Conservation (phyloP, 805 yeast species). For the Nakazawaea siamensis region DNA sequence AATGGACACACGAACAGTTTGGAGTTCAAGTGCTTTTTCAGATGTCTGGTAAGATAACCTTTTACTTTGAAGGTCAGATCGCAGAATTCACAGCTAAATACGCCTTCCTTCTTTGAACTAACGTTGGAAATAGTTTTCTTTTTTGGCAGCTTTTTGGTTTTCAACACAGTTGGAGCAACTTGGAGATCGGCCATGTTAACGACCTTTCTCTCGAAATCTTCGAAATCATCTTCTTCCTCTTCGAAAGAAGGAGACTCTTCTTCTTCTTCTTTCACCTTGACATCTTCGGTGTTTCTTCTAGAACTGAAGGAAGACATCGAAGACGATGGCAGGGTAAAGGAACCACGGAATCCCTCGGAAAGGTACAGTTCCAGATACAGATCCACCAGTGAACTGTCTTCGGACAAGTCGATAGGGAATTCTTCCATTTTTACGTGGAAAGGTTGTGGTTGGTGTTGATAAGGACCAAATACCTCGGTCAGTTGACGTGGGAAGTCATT, state of each 20-base stretch:
- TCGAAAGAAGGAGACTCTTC: too few relatives aligned
- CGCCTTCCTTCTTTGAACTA: conserved; percentile 1
- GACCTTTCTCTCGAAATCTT: too few relatives aligned
- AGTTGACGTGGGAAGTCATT: conserved; percentile 5
- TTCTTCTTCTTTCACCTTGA: neutral
- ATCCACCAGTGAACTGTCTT: too few relatives aligned
- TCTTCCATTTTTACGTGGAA: conserved; percentile 3
- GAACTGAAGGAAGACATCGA: too few relatives aligned
- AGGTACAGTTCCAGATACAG: too few relatives aligned
- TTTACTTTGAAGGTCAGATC: conserved; percentile 39
- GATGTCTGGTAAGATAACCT: conserved; percentile 47
- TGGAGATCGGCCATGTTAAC: too few relatives aligned
- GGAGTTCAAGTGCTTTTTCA: conserved; percentile 39
- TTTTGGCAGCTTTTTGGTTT: too few relatives aligned
- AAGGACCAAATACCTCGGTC: neutral
- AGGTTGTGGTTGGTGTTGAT: neutral
- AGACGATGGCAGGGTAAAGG: too few relatives aligned
- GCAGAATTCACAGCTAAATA: conserved; percentile 35
- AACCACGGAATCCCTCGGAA: too few relatives aligned
- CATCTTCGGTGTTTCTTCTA: neutral
- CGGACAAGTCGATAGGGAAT: conserved; percentile 1
- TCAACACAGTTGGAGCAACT: too few relatives aligned
- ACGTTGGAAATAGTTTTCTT: too few relatives aligned
- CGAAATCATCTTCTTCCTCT: too few relatives aligned
- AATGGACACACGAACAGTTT: conserved; percentile 52